Conservation (phyloP, 768 basidiomycete genomes). For the Mycena latifolia region DNA sequence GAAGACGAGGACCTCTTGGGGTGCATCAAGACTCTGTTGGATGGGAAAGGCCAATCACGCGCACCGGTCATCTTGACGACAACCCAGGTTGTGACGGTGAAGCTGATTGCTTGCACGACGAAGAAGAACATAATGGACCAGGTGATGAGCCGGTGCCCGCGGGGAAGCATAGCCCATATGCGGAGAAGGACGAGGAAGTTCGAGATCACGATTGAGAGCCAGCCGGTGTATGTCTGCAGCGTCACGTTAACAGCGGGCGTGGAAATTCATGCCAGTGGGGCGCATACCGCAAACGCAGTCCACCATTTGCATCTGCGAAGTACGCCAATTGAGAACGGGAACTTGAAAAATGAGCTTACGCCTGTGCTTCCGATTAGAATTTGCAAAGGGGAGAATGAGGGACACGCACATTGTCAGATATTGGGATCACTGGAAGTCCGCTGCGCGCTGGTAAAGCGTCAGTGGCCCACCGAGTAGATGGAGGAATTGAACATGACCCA, state of each 20-base stretch:
- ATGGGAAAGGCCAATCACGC: neutral
- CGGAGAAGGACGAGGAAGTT: slow-evolving; percentile 46
- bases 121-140: slow-evolving; percentile 40
- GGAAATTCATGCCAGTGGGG: neutral
- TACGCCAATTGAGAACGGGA: neutral
- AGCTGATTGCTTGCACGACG: slow-evolving; percentile 36
- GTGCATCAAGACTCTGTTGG: neutral
- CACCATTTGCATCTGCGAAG: slow-evolving; percentile 25
- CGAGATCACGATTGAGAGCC: slow-evolving; percentile 23
- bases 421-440: slow-evolving; percentile 3
- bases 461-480: neutral
- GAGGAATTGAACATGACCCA: neutral
- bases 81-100: slow-evolving; percentile 38
- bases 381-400: neutral
- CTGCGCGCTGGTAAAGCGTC: neutral
- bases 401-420: slow-evolving; percentile 6
- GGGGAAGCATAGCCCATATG: slow-evolving; percentile 47
- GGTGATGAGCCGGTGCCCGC: slow-evolving; percentile 37
- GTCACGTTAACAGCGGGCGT: neutral
- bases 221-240: slow-evolving; percentile 13
- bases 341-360: neutral
- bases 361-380: neutral
- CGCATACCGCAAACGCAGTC: slow-evolving; percentile 2
- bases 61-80: slow-evolving; percentile 40
- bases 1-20: slow-evolving; percentile 10